Base-by-base conservation (phyloP, 331 rosid species). In the Pyrus hybrid region DNA sequence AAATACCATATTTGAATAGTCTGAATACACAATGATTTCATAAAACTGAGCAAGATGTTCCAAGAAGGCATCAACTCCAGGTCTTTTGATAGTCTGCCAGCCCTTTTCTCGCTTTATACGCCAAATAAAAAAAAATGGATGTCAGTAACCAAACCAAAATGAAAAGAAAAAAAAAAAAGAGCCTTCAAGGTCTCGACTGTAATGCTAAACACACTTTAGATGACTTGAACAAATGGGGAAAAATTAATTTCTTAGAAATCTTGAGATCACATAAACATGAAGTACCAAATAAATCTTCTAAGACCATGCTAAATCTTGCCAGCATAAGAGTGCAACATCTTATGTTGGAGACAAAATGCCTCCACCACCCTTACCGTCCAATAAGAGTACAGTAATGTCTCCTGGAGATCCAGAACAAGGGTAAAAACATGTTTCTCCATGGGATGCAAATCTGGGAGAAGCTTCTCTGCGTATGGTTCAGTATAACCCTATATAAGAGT, bases 381-480 rank as follows among this genome's bases (percentile, higher is more conserved):
- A 68, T 79, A 80, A 78, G 96, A 92, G 85, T 92, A 89, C 64
- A 94, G 89, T 73, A 92, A 82, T 13, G 99, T 94, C 84, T 92
- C 99, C 33, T 94, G 91, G 49, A 94, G 88, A 92, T 94, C 99
- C 75, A 94, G 84, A 86, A 92, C 99, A 60, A 94, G 99, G 32
- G 99, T 94, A 82, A 90, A 87, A 74, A 87, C 95, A n/a, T n/a
- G n/a, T n/a, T n/a, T n/a, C n/a, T n/a, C n/a, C n/a, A n/a, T n/a
- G n/a, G n/a, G n/a, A n/a, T 80, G 97, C 91, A 92, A 85, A 80
- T 94, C 99, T 62, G 99, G 99, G 87, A 94, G 99, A 84, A 94
- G 99, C 88, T 90, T 92, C 65, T 94, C 99, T 8, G 96, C 71
- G 13, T 83, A 92, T 71, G 99, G 99, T 77, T 94, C 99, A 0